Evolutionary conservation across 768 basidiomycete genomes (phyloP).

Genomic region (Boletus patriciae): DNA sequence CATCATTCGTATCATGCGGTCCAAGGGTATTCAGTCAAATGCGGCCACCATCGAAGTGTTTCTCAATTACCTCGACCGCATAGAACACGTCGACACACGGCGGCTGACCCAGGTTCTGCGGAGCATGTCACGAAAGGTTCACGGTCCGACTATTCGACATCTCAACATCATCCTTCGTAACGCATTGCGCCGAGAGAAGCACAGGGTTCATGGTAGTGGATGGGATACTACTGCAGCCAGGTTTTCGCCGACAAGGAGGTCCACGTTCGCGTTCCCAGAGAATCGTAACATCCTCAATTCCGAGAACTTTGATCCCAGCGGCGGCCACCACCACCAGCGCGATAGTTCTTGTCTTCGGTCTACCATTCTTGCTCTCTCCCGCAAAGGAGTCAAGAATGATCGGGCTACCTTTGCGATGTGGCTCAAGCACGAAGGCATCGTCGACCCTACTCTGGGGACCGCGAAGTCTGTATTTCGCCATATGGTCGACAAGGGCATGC

Average conservation of each 20-base stretch:
- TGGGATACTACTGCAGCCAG: slow-evolving; percentile 46
- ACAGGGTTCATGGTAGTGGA: slow-evolving; percentile 41
- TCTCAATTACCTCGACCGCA: slow-evolving; percentile 49
- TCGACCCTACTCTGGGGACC: slow-evolving; percentile 48
- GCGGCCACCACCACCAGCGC: slow-evolving; percentile 38
- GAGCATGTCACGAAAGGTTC: slow-evolving; percentile 39
- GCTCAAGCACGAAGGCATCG: slow-evolving; percentile 59
- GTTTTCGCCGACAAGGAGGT: slow-evolving; percentile 36
- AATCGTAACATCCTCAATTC: slow-evolving; percentile 20
- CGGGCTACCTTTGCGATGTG: slow-evolving; percentile 58
- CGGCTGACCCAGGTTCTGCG: slow-evolving; percentile 50
- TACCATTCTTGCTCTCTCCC: slow-evolving; percentile 46
- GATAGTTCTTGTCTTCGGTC: slow-evolving; percentile 39
- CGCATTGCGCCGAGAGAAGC: slow-evolving; percentile 54
- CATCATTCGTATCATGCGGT: slow-evolving; percentile 57
- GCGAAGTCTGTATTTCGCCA: slow-evolving; percentile 55
- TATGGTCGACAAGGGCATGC: slow-evolving; percentile 67
- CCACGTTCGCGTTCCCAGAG: slow-evolving; percentile 7
- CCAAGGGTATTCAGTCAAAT: slow-evolving; percentile 51
- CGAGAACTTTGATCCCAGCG: slow-evolving; percentile 48
- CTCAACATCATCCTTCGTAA: slow-evolving; percentile 55
- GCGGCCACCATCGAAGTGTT: slow-evolving; percentile 55
- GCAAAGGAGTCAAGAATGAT: slow-evolving; percentile 54
- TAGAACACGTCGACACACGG: slow-evolving; percentile 43
- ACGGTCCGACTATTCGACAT: slow-evolving; percentile 54